Evolutionary conservation across 257 asterid genomes (phyloP), one percentile per base, ranked within the genome.

Genomic region (Mentha longifolia): DNA sequence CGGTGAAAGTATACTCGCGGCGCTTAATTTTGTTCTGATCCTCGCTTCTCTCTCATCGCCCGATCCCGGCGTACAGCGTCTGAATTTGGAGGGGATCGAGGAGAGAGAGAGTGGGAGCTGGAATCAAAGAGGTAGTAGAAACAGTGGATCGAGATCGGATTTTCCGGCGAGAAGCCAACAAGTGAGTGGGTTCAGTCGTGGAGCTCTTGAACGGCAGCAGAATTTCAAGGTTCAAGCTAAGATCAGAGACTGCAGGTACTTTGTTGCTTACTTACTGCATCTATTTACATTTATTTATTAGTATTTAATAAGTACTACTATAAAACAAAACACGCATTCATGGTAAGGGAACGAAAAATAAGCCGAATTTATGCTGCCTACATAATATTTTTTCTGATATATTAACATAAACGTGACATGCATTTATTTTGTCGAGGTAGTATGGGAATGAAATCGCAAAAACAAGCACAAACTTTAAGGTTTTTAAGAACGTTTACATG

Each of bases 21-120:
- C 74, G 66, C 70, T 85, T 25, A 87, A 85, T 70, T 74, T 85
- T 3, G 81, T 74, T 4, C 7, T 87, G 69, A 65, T 87, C 77
- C 80, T 85, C 17, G 69, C 85, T 2, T 77, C 77, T 63, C 87
- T 84, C 39, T 82, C 89, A 7, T 0, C 76, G 8, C 64, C 83
- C 22, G 61, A 55, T 12, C 69, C 78, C 9, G 60, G 54, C 3
- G 73, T 65, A 16, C 73, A 55, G 37, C 13, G 68, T 6, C 46
- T 25, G 57, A 31, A 61, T 70, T 10, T 70, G 17, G 76, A 70
- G 45, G 72, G 51, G 14, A 67, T 16, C 6, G 68, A 74, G 30
- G 71, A 70, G 56, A 51, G 74, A 43, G 73, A 67, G 5, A 46
- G 41, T 7, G 62, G 20, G 2, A 67, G 51, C 11, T 22, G 19